Percentiles rank a stretch among this genome's conserved stretches.
Conservation (phyloP, 495 filamentous ascomycete genomes). For the Umbilicaria muhlenbergii region DNA sequence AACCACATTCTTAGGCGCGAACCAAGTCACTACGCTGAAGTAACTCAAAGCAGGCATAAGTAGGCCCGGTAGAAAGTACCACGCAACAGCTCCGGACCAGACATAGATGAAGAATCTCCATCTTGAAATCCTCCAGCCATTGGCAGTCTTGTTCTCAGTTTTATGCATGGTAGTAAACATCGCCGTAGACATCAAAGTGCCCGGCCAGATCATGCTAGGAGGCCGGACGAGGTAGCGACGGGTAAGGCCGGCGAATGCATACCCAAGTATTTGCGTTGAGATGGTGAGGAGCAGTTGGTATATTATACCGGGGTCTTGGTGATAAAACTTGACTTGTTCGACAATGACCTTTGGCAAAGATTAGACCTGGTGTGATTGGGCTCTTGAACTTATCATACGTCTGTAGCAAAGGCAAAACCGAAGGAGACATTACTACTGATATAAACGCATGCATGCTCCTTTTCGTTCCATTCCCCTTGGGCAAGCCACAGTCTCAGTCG, state of each 20-base stretch:
- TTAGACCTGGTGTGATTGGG: not conserved
- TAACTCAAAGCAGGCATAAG: conserved; percentile 77
- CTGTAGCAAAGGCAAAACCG: conserved; percentile 66
- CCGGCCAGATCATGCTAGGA: conserved; percentile 85
- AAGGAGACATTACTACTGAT: conserved; percentile 87
- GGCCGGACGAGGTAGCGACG: conserved; percentile 69
- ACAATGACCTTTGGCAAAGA: conserved; percentile 41
- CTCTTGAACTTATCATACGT: conserved; percentile 24
- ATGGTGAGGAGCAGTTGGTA: conserved; percentile 71
- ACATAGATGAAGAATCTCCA: conserved; percentile 71
- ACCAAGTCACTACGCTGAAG: conserved; percentile 86
- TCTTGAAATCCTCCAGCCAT: conserved; percentile 70
- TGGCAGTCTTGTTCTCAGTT: conserved; percentile 59
- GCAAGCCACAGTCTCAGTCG: conserved; percentile 50
- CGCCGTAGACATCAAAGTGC: conserved; percentile 71
- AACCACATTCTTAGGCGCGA: conserved; percentile 61
- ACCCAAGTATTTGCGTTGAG: conserved; percentile 73
- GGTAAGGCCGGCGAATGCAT: conserved; percentile 66
- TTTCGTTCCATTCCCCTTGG: conserved; percentile 72
- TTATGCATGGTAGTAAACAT: conserved; percentile 81
- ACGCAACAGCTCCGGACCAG: conserved; percentile 45
- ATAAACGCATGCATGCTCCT: conserved; percentile 76
- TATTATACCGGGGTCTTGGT: conserved; percentile 54
- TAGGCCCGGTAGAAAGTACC: conserved; percentile 79
- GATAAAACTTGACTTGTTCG: conserved; percentile 75